Evolutionary conservation across 805 yeast genomes (phyloP).

Genomic region (Komagataella phaffii): DNA sequence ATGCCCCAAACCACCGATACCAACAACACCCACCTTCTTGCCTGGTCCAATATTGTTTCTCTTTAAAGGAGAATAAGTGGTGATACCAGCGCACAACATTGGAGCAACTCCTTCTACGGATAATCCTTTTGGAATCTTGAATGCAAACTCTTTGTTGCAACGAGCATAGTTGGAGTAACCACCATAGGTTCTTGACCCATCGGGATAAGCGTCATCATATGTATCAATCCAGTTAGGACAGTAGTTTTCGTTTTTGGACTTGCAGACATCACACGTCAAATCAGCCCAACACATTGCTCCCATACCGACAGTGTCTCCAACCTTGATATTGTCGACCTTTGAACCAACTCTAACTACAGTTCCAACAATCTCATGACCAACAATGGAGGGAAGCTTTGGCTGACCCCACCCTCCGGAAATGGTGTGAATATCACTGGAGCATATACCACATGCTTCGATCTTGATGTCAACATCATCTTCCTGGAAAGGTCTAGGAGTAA

Average conservation of each 20-base stretch:
- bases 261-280: slow-evolving; percentile 47
- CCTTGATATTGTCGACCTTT: slow-evolving; percentile 31
- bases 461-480: slow-evolving; percentile 26
- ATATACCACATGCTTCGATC: slow-evolving; percentile 32
- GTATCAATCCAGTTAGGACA: slow-evolving; percentile 24
- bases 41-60: slow-evolving; percentile 24
- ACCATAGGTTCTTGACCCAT: slow-evolving; percentile 31
- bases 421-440: slow-evolving; percentile 38
- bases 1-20: slow-evolving; percentile 60
- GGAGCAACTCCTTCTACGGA: slow-evolving; percentile 52
- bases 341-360: slow-evolving; percentile 44
- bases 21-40: slow-evolving; percentile 42
- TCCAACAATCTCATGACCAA: slow-evolving; percentile 60
- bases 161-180: slow-evolving; percentile 57
- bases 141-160: slow-evolving; percentile 46
- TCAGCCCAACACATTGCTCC: slow-evolving; percentile 63
- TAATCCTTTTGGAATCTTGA: slow-evolving; percentile 46
- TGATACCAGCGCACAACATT: slow-evolving; percentile 66
- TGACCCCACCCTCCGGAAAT: slow-evolving; percentile 25
- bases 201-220: slow-evolving; percentile 16
- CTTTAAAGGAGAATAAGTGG: slow-evolving; percentile 54
- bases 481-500: slow-evolving; percentile 12
- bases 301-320: slow-evolving; percentile 71
- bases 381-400: slow-evolving; percentile 18
- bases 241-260: slow-evolving; percentile 30